Percentiles rank a stretch among this genome's conserved stretches.
Conservation (phyloP, 2,329 filamentous ascomycete genomes). For the Botrytis sinoallii region DNA sequence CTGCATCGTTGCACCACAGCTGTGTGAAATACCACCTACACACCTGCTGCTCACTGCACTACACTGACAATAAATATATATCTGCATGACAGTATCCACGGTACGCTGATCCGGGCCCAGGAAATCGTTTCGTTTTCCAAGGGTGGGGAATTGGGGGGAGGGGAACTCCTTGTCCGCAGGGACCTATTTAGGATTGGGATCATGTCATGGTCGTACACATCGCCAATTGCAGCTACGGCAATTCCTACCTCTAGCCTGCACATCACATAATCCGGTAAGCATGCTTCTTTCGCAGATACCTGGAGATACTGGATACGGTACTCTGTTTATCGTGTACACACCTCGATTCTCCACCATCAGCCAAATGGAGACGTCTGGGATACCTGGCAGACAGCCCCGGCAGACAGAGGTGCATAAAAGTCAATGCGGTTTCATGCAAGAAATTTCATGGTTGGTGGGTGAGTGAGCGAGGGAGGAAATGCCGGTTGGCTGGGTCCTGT, state of each 20-base stretch:
- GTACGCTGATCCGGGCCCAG: constrained; percentile 2
- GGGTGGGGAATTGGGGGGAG: background rate
- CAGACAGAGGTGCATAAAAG: background rate
- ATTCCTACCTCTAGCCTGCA: background rate
- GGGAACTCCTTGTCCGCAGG: background rate
- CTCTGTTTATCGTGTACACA: background rate
- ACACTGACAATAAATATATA: background rate
- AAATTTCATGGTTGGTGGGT: background rate
- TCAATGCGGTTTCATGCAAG: background rate
- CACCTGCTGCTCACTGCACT: background rate
- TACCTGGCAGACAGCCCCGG: background rate
- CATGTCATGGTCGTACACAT: background rate
- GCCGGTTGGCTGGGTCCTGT: background rate
- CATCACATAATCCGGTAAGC: background rate
- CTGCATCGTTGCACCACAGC: background rate
- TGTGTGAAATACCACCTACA: background rate
- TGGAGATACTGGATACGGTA: background rate
- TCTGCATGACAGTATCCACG: background rate
- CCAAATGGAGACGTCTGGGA: background rate
- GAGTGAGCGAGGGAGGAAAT: background rate
- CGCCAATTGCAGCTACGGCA: background rate
- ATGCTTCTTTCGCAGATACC: background rate
- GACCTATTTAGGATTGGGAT: background rate
- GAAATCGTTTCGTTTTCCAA: background rate
- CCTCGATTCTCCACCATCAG: background rate